Conservation (phyloP, 257 asterid genomes). For the Ehretia macrophylla region DNA sequence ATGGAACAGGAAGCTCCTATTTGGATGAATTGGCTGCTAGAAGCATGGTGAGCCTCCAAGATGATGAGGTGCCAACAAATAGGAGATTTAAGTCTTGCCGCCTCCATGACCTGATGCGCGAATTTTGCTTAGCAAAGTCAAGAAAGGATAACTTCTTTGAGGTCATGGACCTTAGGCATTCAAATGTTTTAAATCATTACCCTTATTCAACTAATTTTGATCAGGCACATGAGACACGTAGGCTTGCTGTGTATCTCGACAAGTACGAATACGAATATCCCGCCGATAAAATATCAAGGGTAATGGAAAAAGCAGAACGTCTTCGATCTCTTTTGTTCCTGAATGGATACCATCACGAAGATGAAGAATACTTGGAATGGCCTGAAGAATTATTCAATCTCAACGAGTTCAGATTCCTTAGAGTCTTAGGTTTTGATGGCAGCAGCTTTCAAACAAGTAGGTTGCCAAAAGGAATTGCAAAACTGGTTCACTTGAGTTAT, state of each 20-base stretch:
- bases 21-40: no score
- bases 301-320: background rate
- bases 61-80: no score
- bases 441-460: slow-evolving; percentile 4
- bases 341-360: background rate
- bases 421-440: slow-evolving; percentile 23
- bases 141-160: background rate
- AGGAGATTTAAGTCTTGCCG: no score
- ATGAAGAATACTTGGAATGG: background rate
- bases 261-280: background rate
- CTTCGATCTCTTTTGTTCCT: slow-evolving; percentile 1
- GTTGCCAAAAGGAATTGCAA: slow-evolving; percentile 23
- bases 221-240: background rate
- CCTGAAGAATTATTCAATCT: background rate
- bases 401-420: slow-evolving; percentile 15
- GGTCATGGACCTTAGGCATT: background rate
- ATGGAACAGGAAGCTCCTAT: slow-evolving; percentile 1
- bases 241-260: slow-evolving; percentile 1
- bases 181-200: background rate
- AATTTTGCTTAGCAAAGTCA: background rate
- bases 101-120: background rate
- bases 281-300: background rate
- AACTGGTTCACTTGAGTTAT: slow-evolving; percentile 20
- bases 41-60: no score
- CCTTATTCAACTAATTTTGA: background rate